Base-by-base conservation (phyloP, 2,329 filamentous ascomycete genomes). In the Macroventuria anomochaeta region DNA sequence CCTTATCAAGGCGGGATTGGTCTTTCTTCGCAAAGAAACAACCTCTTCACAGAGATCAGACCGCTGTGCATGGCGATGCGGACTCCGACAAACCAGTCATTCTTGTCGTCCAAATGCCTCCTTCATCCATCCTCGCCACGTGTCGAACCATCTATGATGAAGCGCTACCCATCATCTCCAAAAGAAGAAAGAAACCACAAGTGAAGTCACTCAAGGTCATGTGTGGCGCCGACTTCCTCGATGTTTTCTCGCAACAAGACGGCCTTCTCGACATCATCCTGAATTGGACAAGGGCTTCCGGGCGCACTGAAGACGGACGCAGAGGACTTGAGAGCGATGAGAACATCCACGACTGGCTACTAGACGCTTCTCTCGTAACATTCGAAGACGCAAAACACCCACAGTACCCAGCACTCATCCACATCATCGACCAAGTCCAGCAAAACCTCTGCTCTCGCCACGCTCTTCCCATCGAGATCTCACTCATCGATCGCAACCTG, bases 361-460 rank as follows among this genome's bases (percentile, higher is more conserved):
- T 44, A 5, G 34, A 44, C 1, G n/a, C 51, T 5, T 17, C 32
- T 1, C 29, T 49, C 11, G 44, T 54, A 11, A 40, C 39, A 3
- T 5, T 7, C 0, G 13, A 49, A 12, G 51, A 54, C 12, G 31
- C 23, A 7, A 43, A 54, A 5, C 39, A 46, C 7, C 34, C 28
- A 4, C 39, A 49, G 17, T 54, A 54, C 15, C 3, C 11, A 21
- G 17, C 17, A 7, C 51, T 54, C 17, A 32, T 23, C 13, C 39
- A 46, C n/a, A 33, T 54, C 12, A 54, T 54, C 51, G 44, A 54
- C 23, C 51, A 49, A 15, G 34, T 54, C 3, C 44, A 54, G 18
- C 51, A 46, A 13, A 48, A 43, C 25, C 51, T 54, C 6, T 44
- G 32, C 18, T 44, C 51, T n/a, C 21, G 44, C 13, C 33, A 49